A percentile compares a stretch with the other conserved stretches of the same genome.
These are phyloP conservation scores for Adenanthera pavonina DNA, from an alignment of 306 rosid genomes.

Conservation along the genomic window DNA sequence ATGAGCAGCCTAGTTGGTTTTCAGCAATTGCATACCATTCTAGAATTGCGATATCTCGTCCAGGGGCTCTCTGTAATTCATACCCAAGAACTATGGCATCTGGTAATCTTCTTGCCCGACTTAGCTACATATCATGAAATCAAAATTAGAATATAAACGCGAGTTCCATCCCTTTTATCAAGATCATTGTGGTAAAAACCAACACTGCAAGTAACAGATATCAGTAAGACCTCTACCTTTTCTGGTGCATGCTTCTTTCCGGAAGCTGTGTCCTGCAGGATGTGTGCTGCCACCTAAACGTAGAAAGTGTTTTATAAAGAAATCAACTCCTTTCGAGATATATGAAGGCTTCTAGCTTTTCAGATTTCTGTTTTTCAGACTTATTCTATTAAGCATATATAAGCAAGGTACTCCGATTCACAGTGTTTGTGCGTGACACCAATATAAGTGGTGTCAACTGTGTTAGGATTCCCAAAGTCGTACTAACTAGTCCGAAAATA, in stretches of 20 bases:
- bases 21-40: slow-evolving; percentile 94
- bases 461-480: neutral
- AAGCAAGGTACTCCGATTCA: neutral
- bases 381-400: neutral
- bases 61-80: slow-evolving; percentile 92
- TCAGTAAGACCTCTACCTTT: slow-evolving; percentile 62
- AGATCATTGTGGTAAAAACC: slow-evolving; percentile 22
- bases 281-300: slow-evolving; percentile 86
- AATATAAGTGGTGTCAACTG: neutral
- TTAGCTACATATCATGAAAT: slow-evolving; percentile 60
- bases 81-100: slow-evolving; percentile 98
- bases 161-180: slow-evolving; percentile 19
- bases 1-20: slow-evolving; percentile 63
- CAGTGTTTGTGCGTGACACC: neutral
- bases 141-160: slow-evolving; percentile 6
- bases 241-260: slow-evolving; percentile 88
- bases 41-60: slow-evolving; percentile 82
- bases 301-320: slow-evolving; percentile 34
- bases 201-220: slow-evolving; percentile 4
- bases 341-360: neutral
- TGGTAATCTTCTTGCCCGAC: slow-evolving; percentile 91
- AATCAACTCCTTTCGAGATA: slow-evolving; percentile 12
- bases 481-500: neutral
- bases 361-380: slow-evolving; percentile 1
- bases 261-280: slow-evolving; percentile 86